Conservation (phyloP, 1,284 basidiomycete species). For the Gymnopus androsaceus region DNA sequence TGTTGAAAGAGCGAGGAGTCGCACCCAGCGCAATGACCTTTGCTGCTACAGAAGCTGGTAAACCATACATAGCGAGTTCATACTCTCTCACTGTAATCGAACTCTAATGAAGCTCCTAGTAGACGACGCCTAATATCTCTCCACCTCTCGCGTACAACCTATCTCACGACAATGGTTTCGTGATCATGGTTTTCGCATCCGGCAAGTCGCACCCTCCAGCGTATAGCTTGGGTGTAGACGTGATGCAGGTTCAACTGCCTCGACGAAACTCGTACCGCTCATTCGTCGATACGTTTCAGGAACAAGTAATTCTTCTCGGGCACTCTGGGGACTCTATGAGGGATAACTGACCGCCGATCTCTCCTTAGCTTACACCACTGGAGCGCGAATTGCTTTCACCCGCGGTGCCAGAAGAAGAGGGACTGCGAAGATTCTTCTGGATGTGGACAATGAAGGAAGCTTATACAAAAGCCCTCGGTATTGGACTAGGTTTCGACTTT, state of each 20-base stretch:
- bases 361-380: constrained; percentile 52
- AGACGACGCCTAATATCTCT: constrained; percentile 47
- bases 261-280: constrained; percentile 51
- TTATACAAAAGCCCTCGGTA: constrained; percentile 80
- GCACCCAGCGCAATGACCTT: constrained; percentile 50
- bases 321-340: neutral
- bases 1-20: constrained; percentile 60
- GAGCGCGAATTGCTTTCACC: constrained; percentile 49
- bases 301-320: constrained; percentile 51
- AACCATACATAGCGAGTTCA: constrained; percentile 70
- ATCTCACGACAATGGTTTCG: constrained; percentile 73
- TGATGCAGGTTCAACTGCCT: constrained; percentile 74
- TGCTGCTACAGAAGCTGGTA: constrained; percentile 58
- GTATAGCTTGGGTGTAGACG: constrained; percentile 69
- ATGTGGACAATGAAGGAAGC: constrained; percentile 89
- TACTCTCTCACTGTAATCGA: neutral
- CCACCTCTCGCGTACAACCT: constrained; percentile 74
- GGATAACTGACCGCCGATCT: constrained; percentile 8
- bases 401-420: constrained; percentile 40
- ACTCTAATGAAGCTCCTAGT: constrained; percentile 8
- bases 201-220: constrained; percentile 58
- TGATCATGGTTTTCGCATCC: constrained; percentile 66
- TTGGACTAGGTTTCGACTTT: constrained; percentile 82
- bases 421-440: constrained; percentile 64
- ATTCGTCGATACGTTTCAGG: constrained; percentile 64